phyloP scores from a whole-genome alignment of 805 yeast genomes.

The Candida parachauliodes region DNA sequence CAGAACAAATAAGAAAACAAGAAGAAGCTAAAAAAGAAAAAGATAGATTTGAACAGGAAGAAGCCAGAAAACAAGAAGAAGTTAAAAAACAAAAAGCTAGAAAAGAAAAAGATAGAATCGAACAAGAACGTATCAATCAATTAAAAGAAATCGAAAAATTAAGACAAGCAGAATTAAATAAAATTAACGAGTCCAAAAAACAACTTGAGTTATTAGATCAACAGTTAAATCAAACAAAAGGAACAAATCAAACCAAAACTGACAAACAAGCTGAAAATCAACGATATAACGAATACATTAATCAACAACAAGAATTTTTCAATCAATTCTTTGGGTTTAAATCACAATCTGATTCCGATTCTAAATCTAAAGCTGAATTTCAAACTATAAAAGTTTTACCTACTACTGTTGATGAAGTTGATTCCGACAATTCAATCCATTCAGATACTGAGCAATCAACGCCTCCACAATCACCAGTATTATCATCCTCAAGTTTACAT shows the following conservation, averaged over 20 bases:
- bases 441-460: conserved; percentile 6
- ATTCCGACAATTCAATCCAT: conserved; percentile 5
- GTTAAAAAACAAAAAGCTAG: conserved; percentile 6
- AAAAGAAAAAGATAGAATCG: conserved; percentile 7
- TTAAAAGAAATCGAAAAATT: conserved; percentile 5
- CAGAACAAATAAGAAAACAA: conserved; percentile 5
- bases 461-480: conserved; percentile 1
- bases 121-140: conserved; percentile 5
- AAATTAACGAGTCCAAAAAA: conserved; percentile 8
- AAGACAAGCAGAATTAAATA: conserved; percentile 7
- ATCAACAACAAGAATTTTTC: conserved; percentile 25
- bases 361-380: conserved; percentile 11
- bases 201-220: conserved; percentile 6
- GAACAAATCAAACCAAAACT: not conserved
- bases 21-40: conserved; percentile 10
- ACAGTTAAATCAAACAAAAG: conserved; percentile 1
- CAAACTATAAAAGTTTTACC: no score
- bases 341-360: conserved; percentile 9
- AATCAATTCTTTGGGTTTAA: conserved; percentile 18
- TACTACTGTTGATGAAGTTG: no score
- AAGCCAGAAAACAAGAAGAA: conserved; percentile 7
- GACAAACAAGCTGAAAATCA: conserved; percentile 5
- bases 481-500: conserved; percentile 3
- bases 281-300: conserved; percentile 9
- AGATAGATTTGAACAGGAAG: conserved; percentile 5